Base-by-base conservation (phyloP, 2,329 filamentous ascomycete species). In the Volutella citrinella region DNA sequence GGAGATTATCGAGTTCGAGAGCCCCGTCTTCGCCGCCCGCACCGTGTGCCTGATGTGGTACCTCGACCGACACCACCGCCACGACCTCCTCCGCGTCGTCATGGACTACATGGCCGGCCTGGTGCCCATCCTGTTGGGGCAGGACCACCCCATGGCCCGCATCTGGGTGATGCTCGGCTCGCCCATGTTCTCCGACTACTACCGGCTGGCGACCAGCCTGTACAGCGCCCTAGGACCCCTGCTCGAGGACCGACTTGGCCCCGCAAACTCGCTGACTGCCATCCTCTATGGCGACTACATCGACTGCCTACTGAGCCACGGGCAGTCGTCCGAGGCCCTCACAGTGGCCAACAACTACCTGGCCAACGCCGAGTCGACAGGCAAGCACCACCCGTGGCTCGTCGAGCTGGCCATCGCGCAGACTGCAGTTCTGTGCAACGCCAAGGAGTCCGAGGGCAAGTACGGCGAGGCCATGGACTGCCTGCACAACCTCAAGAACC, bases 41-140 rank as follows among this genome's bases (percentile, higher is more conserved):
- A 61, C 53, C n/a, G 48, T 59, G 3, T 60, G 56, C 20, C 46
- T 63, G n/a, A 32, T 61, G 8, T 59, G 58, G 55, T 61, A 60
- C 17, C 59, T 63, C 13, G 48, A 60, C 14, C 49, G 51, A 4
- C 56, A 60, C 30, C 51, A 59, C 36, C 55, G 56, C 18, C 49
- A 56, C 9, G 56, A 60, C 33, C 46, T 63, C 2, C 48, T 59
- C 10, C 44, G 49, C 4, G 42, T 63, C 11, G 54, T 63, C 13
- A 46, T 59, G 30, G 48, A 57, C 18, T 59, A 61, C 20, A 49
- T 63, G 9, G 38, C 46, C 10, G 46, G 43, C 13, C 36, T 61
- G 19, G 47, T 61, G 5, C 51, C 52, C 19, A 56, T 55, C 15
- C 46, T 61, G 2, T 35, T 62, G 7, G 56, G 56, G 1, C 46